These are phyloP conservation scores for Glebionis coronaria DNA, from an alignment of 129 eudicot genomes.

Conservation along the genomic window DNA sequence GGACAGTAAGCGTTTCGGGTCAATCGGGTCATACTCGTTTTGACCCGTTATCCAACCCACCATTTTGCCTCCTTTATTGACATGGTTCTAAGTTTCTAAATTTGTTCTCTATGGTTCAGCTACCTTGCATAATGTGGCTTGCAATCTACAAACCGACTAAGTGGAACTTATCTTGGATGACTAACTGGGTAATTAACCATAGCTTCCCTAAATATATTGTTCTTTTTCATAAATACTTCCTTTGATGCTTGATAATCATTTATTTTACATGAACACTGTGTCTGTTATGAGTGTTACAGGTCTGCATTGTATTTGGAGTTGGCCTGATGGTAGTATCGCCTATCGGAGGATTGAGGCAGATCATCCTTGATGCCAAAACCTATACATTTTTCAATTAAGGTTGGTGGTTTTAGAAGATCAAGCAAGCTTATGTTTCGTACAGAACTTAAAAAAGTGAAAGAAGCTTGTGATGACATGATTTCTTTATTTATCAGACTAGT, in stretches of 20 bases:
- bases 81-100: neutral
- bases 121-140: constrained; percentile 92
- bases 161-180: constrained; percentile 60
- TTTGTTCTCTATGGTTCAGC: constrained; percentile 33
- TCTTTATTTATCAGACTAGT: constrained; percentile 12
- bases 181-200: constrained; percentile 64
- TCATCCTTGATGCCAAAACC: constrained; percentile 26
- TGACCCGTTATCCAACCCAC: constrained; percentile 1
- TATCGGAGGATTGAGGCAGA: constrained; percentile 35
- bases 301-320: constrained; percentile 26
- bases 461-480: constrained; percentile 19
- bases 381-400: constrained; percentile 21
- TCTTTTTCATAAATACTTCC: neutral
- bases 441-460: constrained; percentile 21
- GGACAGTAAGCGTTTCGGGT: too few relatives aligned
- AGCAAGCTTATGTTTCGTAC: constrained; percentile 19
- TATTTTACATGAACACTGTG: neutral
- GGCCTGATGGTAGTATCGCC: constrained; percentile 30
- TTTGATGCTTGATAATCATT: neutral
- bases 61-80: too few relatives aligned
- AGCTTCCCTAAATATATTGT: neutral
- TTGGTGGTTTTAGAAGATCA: neutral
- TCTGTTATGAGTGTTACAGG: constrained; percentile 19
- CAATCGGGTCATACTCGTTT: too few relatives aligned
- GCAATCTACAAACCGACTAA: constrained; percentile 61